Evolutionary conservation across 2,329 filamentous ascomycete species (phyloP).

Genomic region (Pleomassaria siparia): DNA sequence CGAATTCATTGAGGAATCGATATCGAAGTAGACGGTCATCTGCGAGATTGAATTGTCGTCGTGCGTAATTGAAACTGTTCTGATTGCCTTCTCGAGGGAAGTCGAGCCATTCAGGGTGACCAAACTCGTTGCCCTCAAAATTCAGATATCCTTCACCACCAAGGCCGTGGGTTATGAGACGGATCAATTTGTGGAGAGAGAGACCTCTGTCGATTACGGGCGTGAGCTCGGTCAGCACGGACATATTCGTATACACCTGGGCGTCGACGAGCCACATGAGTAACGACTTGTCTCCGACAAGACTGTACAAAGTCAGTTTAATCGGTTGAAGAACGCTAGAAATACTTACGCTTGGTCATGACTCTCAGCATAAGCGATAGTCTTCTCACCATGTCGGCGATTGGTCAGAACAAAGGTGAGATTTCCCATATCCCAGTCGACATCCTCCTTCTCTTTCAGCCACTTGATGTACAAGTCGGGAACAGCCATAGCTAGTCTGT

Average conservation of each 20-base stretch:
- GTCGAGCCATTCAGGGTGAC: constrained; percentile 98
- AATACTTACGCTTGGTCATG: constrained; percentile 90
- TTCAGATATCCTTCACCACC: constrained; percentile 97
- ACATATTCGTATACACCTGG: constrained; percentile 98
- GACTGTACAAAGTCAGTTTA: constrained; percentile 51
- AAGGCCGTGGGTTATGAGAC: constrained; percentile 84
- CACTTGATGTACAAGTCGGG: constrained; percentile 99
- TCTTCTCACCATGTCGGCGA: constrained; percentile 93
- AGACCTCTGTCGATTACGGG: constrained; percentile 88
- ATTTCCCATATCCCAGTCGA: constrained; percentile 86
- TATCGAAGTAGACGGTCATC: constrained; percentile 87
- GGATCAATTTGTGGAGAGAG: constrained; percentile 95
- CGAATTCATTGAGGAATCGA: constrained; percentile 89
- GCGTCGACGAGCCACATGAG: constrained; percentile 99
- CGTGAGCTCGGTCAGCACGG: constrained; percentile 77
- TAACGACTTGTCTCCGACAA: constrained; percentile 94
- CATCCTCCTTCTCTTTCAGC: constrained; percentile 86
- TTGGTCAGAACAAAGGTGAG: constrained; percentile 90
- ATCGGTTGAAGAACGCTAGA: too few species aligned
- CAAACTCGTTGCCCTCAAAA: constrained; percentile 98
- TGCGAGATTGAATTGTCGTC: constrained; percentile 88
- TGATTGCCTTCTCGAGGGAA: constrained; percentile 92
- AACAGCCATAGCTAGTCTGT: constrained; percentile 94
- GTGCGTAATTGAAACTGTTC: constrained; percentile 93
- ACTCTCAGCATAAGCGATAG: constrained; percentile 94